phyloP scores from a whole-genome alignment of 2,329 filamentous ascomycete species.

The Colletotrichum salicis region DNA sequence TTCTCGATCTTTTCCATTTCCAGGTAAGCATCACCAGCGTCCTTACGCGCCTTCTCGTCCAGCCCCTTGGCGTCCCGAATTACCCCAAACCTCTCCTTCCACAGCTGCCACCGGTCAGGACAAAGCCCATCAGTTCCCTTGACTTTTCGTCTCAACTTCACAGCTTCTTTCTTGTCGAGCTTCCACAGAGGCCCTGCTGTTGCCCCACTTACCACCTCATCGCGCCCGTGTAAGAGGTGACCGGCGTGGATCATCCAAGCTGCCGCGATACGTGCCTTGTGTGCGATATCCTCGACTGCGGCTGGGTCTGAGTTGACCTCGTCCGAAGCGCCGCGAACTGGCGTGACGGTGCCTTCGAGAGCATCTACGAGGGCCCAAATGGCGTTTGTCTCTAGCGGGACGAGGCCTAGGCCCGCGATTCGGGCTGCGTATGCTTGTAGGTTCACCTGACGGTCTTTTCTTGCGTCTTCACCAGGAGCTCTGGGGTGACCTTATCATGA shows the following conservation, averaged over 20 bases:
- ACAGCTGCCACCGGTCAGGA: slow-evolving; percentile 35
- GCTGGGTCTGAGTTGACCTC: neutral
- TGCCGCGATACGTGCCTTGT: neutral
- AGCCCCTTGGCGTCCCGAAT: slow-evolving; percentile 29
- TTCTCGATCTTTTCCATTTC: neutral
- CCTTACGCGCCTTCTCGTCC: slow-evolving; percentile 1
- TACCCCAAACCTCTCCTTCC: slow-evolving; percentile 36
- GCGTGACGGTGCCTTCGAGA: neutral
- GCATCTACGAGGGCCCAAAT: neutral
- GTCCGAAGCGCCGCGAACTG: neutral
- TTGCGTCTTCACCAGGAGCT: neutral
- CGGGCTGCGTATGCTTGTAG: neutral
- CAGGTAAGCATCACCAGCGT: neutral
- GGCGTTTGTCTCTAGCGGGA: neutral
- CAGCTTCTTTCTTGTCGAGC: slow-evolving; percentile 34
- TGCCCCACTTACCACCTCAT: neutral
- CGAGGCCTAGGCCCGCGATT: neutral
- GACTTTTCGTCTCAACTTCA: slow-evolving; percentile 30
- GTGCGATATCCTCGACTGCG: neutral
- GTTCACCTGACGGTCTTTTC: neutral
- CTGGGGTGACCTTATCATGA: neutral
- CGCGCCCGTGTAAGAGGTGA: neutral
- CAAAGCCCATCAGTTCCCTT: slow-evolving; percentile 35
- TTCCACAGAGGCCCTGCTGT: slow-evolving; percentile 37
- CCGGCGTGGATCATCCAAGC: neutral